Percentiles rank a stretch among this genome's conserved stretches.
phyloP scores from a whole-genome alignment of 495 filamentous ascomycete species.

The Aeminium ludgeri region DNA sequence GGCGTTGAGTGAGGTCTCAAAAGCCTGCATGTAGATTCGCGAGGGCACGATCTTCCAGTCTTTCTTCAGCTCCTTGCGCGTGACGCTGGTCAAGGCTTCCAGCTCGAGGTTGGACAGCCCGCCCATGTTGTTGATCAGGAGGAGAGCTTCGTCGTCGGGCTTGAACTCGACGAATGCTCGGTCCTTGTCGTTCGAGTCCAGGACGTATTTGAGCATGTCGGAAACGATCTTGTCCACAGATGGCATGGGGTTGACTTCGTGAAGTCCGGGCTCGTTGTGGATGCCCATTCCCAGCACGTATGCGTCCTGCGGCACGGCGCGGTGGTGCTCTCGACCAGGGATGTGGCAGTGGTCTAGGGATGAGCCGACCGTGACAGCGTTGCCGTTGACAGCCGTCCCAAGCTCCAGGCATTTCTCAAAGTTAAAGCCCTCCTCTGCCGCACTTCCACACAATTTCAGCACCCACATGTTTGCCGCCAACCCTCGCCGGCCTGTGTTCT shows the following conservation, averaged over 20 bases:
- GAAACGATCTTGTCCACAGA: slow-evolving; percentile 36
- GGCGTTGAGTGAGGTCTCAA: slow-evolving; percentile 47
- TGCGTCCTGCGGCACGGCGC: slow-evolving; percentile 30
- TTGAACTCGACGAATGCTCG: slow-evolving; percentile 42
- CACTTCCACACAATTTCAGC: slow-evolving; percentile 23
- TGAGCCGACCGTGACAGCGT: slow-evolving; percentile 42
- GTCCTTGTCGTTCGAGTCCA: slow-evolving; percentile 39
- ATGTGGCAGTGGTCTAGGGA: slow-evolving; percentile 49
- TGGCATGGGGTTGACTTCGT: slow-evolving; percentile 36
- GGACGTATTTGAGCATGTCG: slow-evolving; percentile 35
- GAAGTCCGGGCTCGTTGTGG: slow-evolving; percentile 45
- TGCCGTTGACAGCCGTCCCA: slow-evolving; percentile 34
- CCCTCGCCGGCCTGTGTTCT: slow-evolving; percentile 40
- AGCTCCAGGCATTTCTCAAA: slow-evolving; percentile 41
- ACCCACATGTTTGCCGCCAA: slow-evolving; percentile 36
- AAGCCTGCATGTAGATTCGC: slow-evolving; percentile 28
- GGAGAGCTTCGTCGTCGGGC: slow-evolving; percentile 35
- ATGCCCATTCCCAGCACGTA: slow-evolving; percentile 44
- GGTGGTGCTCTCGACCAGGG: slow-evolving; percentile 39
- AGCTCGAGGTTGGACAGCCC: slow-evolving; percentile 45
- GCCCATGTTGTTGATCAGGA: slow-evolving; percentile 47
- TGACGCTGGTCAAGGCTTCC: slow-evolving; percentile 37
- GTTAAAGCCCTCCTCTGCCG: slow-evolving; percentile 21
- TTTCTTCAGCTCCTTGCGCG: slow-evolving; percentile 35
- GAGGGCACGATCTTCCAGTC: slow-evolving; percentile 28